These are phyloP conservation scores for Silene noctiflora DNA, from an alignment of 179 eudicot genomes.

Conservation along the genomic window DNA sequence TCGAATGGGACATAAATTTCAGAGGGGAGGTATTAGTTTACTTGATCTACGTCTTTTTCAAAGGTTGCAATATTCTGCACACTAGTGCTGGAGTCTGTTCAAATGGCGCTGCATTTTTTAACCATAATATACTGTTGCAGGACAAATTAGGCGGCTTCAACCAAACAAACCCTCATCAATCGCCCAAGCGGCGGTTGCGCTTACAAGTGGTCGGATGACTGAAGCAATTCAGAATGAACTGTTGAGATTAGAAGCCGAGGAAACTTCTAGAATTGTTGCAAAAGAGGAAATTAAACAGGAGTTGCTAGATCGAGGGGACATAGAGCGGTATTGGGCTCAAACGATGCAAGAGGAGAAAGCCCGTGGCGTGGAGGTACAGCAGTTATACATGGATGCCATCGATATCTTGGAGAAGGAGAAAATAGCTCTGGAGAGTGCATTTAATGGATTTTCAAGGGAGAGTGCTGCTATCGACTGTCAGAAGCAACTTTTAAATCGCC, in stretches of 20 bases:
- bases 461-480: slow-evolving; percentile 84
- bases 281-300: slow-evolving; percentile 56
- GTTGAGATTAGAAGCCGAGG: slow-evolving; percentile 58
- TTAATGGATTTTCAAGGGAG: slow-evolving; percentile 52
- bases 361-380: slow-evolving; percentile 41
- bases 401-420: slow-evolving; percentile 56
- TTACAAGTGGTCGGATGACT: slow-evolving; percentile 68
- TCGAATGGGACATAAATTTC: no score
- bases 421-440: slow-evolving; percentile 42
- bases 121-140: slow-evolving; percentile 32
- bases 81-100: no score
- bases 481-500: slow-evolving; percentile 59
- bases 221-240: slow-evolving; percentile 57
- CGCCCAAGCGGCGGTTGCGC: slow-evolving; percentile 89
- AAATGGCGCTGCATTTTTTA: no score
- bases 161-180: slow-evolving; percentile 78
- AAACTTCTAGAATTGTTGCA: slow-evolving; percentile 43
- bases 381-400: slow-evolving; percentile 40
- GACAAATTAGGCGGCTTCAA: slow-evolving; percentile 76
- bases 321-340: slow-evolving; percentile 54
- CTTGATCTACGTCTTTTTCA: neutral
- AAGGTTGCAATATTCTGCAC: neutral
- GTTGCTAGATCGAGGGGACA: slow-evolving; percentile 70
- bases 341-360: slow-evolving; percentile 54
- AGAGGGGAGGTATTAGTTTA: neutral